phyloP scores from a whole-genome alignment of 2,329 filamentous ascomycete genomes.

The Fusarium neocosmosporiellum region DNA sequence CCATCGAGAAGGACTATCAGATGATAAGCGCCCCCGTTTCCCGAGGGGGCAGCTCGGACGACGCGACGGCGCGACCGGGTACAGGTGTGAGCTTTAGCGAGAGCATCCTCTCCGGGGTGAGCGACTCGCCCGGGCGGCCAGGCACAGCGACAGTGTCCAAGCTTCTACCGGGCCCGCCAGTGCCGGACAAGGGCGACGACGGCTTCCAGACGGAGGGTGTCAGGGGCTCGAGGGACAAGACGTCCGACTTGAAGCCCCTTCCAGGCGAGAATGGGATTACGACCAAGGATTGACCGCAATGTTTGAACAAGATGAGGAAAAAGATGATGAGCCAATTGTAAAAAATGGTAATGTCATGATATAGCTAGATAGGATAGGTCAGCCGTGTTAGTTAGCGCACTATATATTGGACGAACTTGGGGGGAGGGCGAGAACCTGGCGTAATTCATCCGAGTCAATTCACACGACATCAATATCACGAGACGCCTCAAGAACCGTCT shows the following conservation, averaged over 20 bases:
- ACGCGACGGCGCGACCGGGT: constrained; percentile 45
- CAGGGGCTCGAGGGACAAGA: constrained; percentile 37
- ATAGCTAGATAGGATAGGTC: constrained; percentile 16
- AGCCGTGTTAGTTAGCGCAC: constrained; percentile 8
- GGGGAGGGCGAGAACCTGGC: constrained; percentile 1
- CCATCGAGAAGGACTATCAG: constrained; percentile 53
- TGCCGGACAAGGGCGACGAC: constrained; percentile 32
- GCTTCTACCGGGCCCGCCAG: constrained; percentile 17
- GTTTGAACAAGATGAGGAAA: neutral
- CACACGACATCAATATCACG: neutral
- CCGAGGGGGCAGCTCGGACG: constrained; percentile 43
- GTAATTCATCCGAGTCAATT: constrained; percentile 6
- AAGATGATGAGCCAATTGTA: neutral
- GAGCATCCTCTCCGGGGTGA: constrained; percentile 56
- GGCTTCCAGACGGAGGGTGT: constrained; percentile 45
- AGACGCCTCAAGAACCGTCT: neutral
- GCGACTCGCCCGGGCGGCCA: constrained; percentile 42
- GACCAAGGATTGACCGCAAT: constrained; percentile 23
- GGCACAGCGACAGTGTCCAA: constrained; percentile 24
- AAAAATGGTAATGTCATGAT: constrained; percentile 12
- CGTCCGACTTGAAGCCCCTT: constrained; percentile 14
- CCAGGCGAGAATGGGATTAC: constrained; percentile 3
- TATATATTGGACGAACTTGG: neutral
- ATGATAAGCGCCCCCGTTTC: constrained; percentile 48
- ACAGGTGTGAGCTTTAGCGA: constrained; percentile 59